Base-by-base conservation (phyloP, 331 rosid species). In the Pyracantha coccinea region DNA sequence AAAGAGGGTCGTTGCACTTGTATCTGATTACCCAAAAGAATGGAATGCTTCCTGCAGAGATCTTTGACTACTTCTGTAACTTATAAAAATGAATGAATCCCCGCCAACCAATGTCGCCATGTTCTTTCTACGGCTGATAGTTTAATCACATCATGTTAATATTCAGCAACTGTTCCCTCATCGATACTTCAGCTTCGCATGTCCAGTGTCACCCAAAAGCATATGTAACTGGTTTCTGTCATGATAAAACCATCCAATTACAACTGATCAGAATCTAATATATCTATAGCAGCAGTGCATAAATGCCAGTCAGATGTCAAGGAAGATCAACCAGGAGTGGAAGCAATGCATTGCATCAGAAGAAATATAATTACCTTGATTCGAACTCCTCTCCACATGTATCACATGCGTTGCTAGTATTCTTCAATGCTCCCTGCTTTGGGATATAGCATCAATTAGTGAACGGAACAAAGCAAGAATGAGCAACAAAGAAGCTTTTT, bases 171-270 rank as follows among this genome's bases (percentile, higher is more conserved):
- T 35, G 69, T 72, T 65, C 85, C 63, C 78, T 81, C 73, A 86
- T 79, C 85, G 68, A 76, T 82, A 5, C 81, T 90, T 92, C 41
- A 88, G 52, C 13, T 93, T 5, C 15, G 97, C 88, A 55, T 95
- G 99, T 19, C 99, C 99, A 4, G 93, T 85, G 61, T 87, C 96
- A 67, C 87, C 87, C 81, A 95, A 83, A 89, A 90, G 99, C 79
- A 69, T 77, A 41, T 95, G 92, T 67, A 95, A 81, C 77, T 79
- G 84, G 77, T 80, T 90, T 92, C 99, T 92, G 93, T 63, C 68
- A 82, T 33, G 13, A 80, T 68, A 63, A 82, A 57, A 64, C 73
- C 68, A 66, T 25, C 27, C n/a, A 64, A 41, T 65, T 71, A 20
- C 27, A 73, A 71, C 54, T 32, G 58, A 66, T 78, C 16, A 17